phyloP scores from a whole-genome alignment of 75 land plant genomes.

The Pseudotsuga menziesii region DNA sequence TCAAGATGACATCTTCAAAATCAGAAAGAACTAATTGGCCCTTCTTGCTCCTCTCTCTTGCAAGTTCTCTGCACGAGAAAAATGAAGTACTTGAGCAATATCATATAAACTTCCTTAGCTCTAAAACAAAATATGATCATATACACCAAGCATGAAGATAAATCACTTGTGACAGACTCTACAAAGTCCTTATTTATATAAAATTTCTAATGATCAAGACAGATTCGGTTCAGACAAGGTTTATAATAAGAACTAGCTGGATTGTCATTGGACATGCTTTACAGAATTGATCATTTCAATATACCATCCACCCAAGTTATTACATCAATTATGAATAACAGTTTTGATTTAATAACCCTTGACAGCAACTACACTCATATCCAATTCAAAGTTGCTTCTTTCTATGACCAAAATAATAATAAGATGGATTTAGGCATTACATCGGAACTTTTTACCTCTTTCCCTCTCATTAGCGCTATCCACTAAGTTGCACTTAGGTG shows the following conservation, averaged over 20 bases:
- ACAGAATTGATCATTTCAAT: too few species aligned
- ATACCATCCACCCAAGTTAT: too few species aligned
- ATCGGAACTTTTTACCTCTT: too few species aligned
- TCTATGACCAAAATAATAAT: too few species aligned
- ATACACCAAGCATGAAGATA: background rate
- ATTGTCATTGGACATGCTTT: background rate
- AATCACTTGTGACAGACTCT: background rate
- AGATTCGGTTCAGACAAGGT: background rate
- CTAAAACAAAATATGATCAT: background rate
- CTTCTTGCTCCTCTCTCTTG: conserved; percentile 54
- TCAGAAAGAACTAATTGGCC: conserved; percentile 59
- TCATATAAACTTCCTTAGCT: background rate
- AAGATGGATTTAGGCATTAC: too few species aligned
- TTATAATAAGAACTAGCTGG: background rate
- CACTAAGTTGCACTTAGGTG: too few species aligned
- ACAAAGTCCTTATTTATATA: background rate
- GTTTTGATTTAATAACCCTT: too few species aligned
- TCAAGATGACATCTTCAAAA: conserved; percentile 62
- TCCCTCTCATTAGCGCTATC: too few species aligned
- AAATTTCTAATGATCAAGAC: background rate
- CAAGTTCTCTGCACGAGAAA: conserved; percentile 66
- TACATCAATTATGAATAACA: too few species aligned
- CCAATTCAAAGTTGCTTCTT: too few species aligned
- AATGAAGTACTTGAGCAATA: background rate
- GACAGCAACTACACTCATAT: too few species aligned